phyloP scores from a whole-genome alignment of 257 asterid species.

The Nicotiana knightiana region DNA sequence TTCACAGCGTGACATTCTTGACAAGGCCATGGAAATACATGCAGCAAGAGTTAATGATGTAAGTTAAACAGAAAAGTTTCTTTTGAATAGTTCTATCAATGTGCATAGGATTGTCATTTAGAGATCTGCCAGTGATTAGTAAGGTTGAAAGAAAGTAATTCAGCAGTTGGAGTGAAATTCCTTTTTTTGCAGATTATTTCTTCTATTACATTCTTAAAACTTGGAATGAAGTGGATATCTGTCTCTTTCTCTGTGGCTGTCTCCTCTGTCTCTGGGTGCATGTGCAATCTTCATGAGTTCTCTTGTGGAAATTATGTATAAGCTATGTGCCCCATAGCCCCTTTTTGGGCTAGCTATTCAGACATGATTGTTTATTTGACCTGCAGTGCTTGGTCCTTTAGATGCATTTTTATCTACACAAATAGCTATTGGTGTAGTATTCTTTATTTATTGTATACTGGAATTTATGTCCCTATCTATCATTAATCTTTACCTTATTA shows the following conservation, averaged over 20 bases:
- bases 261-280: neutral
- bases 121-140: neutral
- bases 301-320: neutral
- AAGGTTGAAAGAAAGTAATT: neutral
- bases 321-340: neutral
- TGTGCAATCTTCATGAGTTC: neutral
- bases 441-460: neutral
- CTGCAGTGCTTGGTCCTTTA: neutral
- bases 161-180: neutral
- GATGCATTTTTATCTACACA: neutral
- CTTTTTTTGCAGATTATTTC: neutral
- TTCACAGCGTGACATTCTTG: constrained; percentile 93
- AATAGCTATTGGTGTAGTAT: neutral
- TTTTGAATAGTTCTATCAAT: neutral
- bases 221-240: neutral
- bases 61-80: constrained; percentile 26
- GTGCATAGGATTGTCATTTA: neutral
- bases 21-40: constrained; percentile 91
- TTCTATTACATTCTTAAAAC: neutral
- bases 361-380: neutral
- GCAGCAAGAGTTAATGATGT: constrained; percentile 89
- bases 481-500: neutral
- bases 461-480: neutral
- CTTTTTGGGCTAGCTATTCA: neutral
- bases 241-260: neutral